phyloP scores from a whole-genome alignment of 306 rosid genomes.

The Cucumis hystrix region DNA sequence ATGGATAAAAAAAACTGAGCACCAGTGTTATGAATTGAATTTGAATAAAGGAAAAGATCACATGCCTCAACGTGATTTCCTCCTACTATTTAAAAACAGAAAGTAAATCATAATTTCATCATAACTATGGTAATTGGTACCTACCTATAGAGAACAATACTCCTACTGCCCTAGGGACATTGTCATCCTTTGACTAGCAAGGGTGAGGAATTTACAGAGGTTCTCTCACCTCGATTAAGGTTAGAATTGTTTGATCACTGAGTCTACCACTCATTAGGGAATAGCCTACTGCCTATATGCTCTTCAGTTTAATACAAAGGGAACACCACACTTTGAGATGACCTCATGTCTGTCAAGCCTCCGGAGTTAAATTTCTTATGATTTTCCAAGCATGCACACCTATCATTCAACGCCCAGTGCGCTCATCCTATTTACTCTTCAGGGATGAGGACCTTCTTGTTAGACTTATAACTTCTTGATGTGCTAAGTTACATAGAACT shows the following conservation, averaged over 20 bases:
- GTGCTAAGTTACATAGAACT: neutral
- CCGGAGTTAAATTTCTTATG: neutral
- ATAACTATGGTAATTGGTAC: neutral
- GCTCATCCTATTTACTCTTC: neutral
- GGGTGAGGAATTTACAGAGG: neutral
- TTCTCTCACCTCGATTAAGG: neutral
- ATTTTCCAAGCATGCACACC: neutral
- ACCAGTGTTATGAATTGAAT: neutral
- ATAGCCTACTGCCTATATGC: neutral
- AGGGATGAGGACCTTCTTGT: neutral
- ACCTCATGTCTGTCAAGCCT: neutral
- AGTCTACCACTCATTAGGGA: neutral
- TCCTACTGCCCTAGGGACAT: neutral
- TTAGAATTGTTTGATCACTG: neutral
- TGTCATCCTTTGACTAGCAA: neutral
- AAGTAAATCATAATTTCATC: neutral
- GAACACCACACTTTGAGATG: neutral
- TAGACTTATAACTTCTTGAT: neutral
- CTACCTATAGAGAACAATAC: neutral
- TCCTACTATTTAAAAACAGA: neutral
- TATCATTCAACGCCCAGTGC: neutral
- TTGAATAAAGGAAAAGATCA: neutral
- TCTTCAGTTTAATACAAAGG: neutral
- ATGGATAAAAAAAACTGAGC: neutral
- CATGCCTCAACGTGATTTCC: neutral